These are phyloP conservation scores for Alternaria metachromatica DNA, from an alignment of 2,329 filamentous ascomycete species.

Conservation along the genomic window DNA sequence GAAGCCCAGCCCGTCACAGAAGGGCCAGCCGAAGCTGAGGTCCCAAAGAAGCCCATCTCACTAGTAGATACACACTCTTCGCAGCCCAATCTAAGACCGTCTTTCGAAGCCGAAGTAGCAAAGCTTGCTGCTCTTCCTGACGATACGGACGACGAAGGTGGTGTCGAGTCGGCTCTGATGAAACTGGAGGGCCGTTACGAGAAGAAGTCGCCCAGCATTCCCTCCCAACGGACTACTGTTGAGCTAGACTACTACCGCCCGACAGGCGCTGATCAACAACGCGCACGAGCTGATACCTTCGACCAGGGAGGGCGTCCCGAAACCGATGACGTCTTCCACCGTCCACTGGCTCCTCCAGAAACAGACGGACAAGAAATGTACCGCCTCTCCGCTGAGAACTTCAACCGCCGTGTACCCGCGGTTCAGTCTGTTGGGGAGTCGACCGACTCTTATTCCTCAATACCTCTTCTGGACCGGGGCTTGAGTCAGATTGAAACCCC, in stretches of 20 bases:
- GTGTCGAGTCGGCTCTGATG: conserved; percentile 87
- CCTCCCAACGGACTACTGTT: conserved; percentile 26
- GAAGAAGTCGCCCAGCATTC: conserved; percentile 49
- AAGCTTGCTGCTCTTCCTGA: conserved; percentile 89
- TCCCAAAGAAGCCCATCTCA: conserved; percentile 44
- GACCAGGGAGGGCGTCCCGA: conserved; percentile 26
- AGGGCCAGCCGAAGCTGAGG: conserved; percentile 15
- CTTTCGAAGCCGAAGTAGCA: conserved; percentile 87
- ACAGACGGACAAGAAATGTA: conserved; percentile 41
- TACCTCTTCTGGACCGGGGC: conserved; percentile 76
- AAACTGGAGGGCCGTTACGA: conserved; percentile 91
- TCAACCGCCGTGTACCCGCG: conserved; percentile 31
- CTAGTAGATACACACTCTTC: conserved; percentile 62
- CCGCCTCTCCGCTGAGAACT: conserved; percentile 40
- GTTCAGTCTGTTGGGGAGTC: conserved; percentile 62
- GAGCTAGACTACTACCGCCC: conserved; percentile 34
- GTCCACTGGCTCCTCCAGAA: conserved; percentile 26
- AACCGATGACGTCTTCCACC: conserved; percentile 36
- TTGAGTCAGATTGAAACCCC: conserved; percentile 38
- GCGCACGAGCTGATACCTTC: conserved; percentile 24
- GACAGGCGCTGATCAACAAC: conserved; percentile 22
- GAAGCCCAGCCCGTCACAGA: conserved; percentile 15
- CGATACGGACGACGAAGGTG: conserved; percentile 76
- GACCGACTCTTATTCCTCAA: conserved; percentile 76
- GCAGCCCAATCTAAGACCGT: conserved; percentile 64